Base-by-base conservation (phyloP, 352 stramenopile genomes). In the Globisporangium rhizosaccharum region DNA sequence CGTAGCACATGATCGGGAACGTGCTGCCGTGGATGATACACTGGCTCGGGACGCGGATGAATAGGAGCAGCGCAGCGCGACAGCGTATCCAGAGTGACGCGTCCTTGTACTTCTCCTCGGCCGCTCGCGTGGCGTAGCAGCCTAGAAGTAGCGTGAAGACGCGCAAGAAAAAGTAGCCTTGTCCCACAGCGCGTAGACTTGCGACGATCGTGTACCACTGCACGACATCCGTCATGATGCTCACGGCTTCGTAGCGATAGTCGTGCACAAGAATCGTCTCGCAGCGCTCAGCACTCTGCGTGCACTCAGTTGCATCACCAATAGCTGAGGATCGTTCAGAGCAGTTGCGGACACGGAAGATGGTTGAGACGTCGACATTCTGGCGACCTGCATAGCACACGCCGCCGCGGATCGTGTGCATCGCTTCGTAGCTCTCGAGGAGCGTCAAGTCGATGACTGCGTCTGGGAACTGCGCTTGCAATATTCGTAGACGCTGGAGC, bases 21-120 rank as follows among this genome's bases (percentile, higher is more conserved):
- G 60, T 54, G 25, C 68, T 79, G 8, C 75, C 75, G 57, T 73
- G 84, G 5, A 85, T 61, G 20, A 87, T 65, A 28, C 72, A 79
- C 46, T 87, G 73, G 10, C 63, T 78, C 2, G 77, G 75, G 6
- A 80, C 64, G 47, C 57, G 74, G 20, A 76, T 59, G 26, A 87
- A 75, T 1, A 82, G 41, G 39, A 53, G 28, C 12, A 62, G n/a
- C 33, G 71, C 47, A 37, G 48, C 45, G 9, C 45, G 45, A 1
- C 3, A 28, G 9, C 45, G 45, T 3, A 6, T 50, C 45, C 45
- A 50, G 17, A 12, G n/a, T 1, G 18, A 23, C 45, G 45, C n/a
- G 17, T 18, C 9, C 45, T 25, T 18, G 45, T 50, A 50, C 45
- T 50, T 50, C 45, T 50, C 45, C n/a, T 50, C 45, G 45, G 45